Conservation (phyloP, 2,329 filamentous ascomycete species). For the Penicillium sp. region DNA sequence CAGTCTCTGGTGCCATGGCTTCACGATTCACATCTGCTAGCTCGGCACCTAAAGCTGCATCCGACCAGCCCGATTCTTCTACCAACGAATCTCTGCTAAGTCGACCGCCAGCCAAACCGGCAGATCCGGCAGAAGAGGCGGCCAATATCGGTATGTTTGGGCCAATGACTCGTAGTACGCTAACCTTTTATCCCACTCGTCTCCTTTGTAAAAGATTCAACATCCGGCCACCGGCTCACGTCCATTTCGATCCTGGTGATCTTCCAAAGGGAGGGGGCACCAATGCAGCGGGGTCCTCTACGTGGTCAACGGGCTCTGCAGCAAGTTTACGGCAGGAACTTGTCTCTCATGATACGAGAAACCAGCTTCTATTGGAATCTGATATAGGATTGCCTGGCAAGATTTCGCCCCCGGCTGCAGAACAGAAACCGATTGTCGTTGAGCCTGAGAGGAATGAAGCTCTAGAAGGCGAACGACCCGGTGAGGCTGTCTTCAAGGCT, state of each 20-base stretch:
- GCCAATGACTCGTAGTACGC: slow-evolving; percentile 68
- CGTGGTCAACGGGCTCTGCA: slow-evolving; percentile 25
- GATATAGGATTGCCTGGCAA: slow-evolving; percentile 21
- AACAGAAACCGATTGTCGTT: slow-evolving; percentile 40
- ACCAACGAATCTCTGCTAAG: slow-evolving; percentile 39
- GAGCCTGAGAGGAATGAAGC: slow-evolving; percentile 75
- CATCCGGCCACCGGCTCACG: slow-evolving; percentile 70
- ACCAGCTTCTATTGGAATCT: slow-evolving; percentile 51
- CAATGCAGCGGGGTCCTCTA: slow-evolving; percentile 15
- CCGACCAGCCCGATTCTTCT: slow-evolving; percentile 30
- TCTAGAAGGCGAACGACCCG: slow-evolving; percentile 67
- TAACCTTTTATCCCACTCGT: slow-evolving; percentile 73
- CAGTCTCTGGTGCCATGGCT: slow-evolving; percentile 88
- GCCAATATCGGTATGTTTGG: slow-evolving; percentile 93
- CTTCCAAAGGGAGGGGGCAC: slow-evolving; percentile 28
- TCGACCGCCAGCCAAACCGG: slow-evolving; percentile 52
- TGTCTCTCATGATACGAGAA: slow-evolving; percentile 53
- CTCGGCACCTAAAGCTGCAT: slow-evolving; percentile 34
- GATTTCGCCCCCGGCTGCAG: slow-evolving; percentile 6
- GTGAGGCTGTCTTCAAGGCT: slow-evolving; percentile 80
- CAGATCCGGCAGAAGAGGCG: slow-evolving; percentile 79
- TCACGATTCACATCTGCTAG: slow-evolving; percentile 74
- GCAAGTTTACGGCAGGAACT: slow-evolving; percentile 39
- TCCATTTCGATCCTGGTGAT: slow-evolving; percentile 52
- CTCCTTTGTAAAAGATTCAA: slow-evolving; percentile 94